Base-by-base conservation (phyloP, 2,329 filamentous ascomycete species). In the Hysterium pulicare region DNA sequence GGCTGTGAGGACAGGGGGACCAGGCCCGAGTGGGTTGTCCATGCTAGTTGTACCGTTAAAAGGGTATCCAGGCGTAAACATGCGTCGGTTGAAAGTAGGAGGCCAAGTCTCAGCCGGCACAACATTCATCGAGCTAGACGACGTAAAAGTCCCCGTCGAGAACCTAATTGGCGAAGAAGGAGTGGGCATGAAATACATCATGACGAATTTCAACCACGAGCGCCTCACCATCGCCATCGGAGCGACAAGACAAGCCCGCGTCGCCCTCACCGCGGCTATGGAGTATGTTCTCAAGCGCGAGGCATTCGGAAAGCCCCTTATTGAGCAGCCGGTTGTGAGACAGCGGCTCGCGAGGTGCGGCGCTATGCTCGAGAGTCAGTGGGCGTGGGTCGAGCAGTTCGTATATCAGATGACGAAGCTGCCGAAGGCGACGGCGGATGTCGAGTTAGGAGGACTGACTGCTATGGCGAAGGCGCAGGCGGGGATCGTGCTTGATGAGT, bases 191-290 rank as follows among this genome's bases (percentile, higher is more conserved):
- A 76, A 72, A 45, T 86, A 86, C 57, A 78, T 86, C 56, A 87
- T 86, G 83, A 83, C 79, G 41, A 87, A 89, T 67, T 89, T 89
- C 76, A 89, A 89, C 68, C 84, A 89, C 62, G 86, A 90, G 63
- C 78, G 85, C 0, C 71, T 89, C 9, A 75, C 74, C 13, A 86
- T 89, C 48, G 73, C 81, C 1, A 78, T 88, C 11, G 76, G 78
- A 0, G 76, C 78, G 1, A 84, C 82, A 2, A 72, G 85, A 2
- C 74, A 82, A 54, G 74, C 83, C 0, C 73, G 78, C 7, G 80
- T 84, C 2, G 82, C 79, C 1, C 68, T 86, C 1, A 66, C 71
- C 11, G 61, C 78, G 0, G 82, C 82, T 0, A 78, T 84, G 50
- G 76, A 76, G 39, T 85, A 86, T 54, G 76, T 76, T 19, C 61